These are phyloP conservation scores for Paracorniculantispora psalliotae DNA, from an alignment of 2,329 filamentous ascomycete species.

Conservation along the genomic window DNA sequence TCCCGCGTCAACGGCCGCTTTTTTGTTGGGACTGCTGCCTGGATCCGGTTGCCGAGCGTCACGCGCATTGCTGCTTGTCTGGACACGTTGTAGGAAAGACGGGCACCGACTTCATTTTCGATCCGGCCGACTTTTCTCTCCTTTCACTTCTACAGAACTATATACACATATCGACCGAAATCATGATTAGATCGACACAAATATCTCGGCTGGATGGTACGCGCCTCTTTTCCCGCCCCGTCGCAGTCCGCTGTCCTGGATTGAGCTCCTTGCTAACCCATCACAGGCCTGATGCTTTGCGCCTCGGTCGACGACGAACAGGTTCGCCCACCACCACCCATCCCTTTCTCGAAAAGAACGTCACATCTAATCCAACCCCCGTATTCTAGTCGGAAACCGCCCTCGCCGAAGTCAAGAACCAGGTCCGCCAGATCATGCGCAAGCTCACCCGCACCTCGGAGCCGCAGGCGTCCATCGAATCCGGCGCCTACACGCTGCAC, in stretches of 20 bases:
- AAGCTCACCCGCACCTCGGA: constrained; percentile 85
- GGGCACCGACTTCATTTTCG: not conserved
- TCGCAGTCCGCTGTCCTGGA: not conserved
- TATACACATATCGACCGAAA: constrained; percentile 16
- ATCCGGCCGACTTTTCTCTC: not conserved
- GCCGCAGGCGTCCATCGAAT: constrained; percentile 87
- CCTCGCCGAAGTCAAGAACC: constrained; percentile 81
- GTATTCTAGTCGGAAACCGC: constrained; percentile 56
- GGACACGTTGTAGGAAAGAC: constrained; percentile 21
- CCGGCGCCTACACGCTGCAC: constrained; percentile 76
- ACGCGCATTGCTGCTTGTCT: constrained; percentile 8
- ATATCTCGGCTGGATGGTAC: constrained; percentile 89
- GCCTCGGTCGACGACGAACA: constrained; percentile 91
- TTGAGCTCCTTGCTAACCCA: constrained; percentile 17
- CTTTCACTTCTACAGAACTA: not conserved
- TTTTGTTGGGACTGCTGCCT: not conserved
- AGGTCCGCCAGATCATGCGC: constrained; percentile 86
- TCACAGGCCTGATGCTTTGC: constrained; percentile 81
- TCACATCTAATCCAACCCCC: constrained; percentile 18
- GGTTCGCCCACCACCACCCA: constrained; percentile 35
- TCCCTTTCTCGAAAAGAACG: constrained; percentile 22
- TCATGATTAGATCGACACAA: constrained; percentile 87
- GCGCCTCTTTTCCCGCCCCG: constrained; percentile 14
- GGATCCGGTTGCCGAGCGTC: not conserved
- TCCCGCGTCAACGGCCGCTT: not conserved